phyloP scores from a whole-genome alignment of 805 yeast species.

The Groenewaldozyma salmanticensis region DNA sequence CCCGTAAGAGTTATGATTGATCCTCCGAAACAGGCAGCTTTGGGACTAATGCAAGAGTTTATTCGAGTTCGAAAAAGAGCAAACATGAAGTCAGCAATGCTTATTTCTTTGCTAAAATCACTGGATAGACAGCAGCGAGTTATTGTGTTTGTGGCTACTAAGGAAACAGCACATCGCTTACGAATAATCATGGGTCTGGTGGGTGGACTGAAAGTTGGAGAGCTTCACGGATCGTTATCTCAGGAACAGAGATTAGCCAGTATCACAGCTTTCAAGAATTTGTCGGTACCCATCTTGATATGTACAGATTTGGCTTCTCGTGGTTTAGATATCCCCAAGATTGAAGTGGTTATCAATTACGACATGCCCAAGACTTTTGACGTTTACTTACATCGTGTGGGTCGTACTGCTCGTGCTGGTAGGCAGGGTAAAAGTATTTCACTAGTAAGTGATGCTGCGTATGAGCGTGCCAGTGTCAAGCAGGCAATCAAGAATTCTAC shows the following conservation, averaged over 20 bases:
- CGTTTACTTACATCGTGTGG: conserved; percentile 91
- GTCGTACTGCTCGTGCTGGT: conserved; percentile 99
- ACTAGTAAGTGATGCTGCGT: conserved; percentile 85
- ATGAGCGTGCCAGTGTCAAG: conserved; percentile 84
- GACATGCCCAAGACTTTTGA: conserved; percentile 95
- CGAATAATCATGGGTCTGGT: conserved; percentile 74
- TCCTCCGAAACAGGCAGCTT: conserved; percentile 91
- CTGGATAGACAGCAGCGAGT: conserved; percentile 63
- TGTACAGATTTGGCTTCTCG: conserved; percentile 99
- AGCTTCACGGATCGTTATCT: conserved; percentile 71
- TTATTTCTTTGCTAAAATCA: conserved; percentile 60
- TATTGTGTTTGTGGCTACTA: conserved; percentile 86
- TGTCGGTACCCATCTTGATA: conserved; percentile 75
- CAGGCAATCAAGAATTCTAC: conserved; percentile 62
- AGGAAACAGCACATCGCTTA: conserved; percentile 80
- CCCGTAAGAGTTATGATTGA: conserved; percentile 95
- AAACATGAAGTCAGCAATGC: conserved; percentile 77
- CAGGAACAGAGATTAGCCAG: conserved; percentile 87
- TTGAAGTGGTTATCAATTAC: conserved; percentile 86
- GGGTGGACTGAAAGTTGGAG: conserved; percentile 60
- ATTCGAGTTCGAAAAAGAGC: conserved; percentile 83
- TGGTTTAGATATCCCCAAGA: conserved; percentile 98
- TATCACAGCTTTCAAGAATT: conserved; percentile 71
- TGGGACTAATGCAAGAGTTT: conserved; percentile 86
- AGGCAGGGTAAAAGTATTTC: conserved; percentile 90